These are phyloP conservation scores for Colletotrichum sp. DNA, from an alignment of 2,329 filamentous ascomycete genomes.

Conservation along the genomic window DNA sequence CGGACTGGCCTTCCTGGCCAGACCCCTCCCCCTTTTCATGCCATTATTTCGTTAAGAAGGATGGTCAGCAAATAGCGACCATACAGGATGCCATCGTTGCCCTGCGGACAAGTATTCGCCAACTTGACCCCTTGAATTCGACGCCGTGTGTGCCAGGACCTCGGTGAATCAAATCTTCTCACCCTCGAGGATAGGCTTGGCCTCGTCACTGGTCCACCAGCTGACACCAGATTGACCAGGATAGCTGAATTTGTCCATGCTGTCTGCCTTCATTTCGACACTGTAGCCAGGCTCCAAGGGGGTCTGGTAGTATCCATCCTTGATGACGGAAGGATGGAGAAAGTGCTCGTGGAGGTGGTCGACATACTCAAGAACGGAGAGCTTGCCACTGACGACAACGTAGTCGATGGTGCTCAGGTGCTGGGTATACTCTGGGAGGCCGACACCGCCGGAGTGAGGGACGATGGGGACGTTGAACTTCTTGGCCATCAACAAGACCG, in stretches of 20 bases:
- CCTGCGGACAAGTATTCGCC: slow-evolving; percentile 29
- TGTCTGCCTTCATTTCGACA: slow-evolving; percentile 90
- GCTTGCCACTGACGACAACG: slow-evolving; percentile 81
- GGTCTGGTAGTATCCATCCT: slow-evolving; percentile 87
- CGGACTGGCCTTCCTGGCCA: slow-evolving; percentile 23
- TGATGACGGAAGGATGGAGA: slow-evolving; percentile 78
- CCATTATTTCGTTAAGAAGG: slow-evolving; percentile 12
- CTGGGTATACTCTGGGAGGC: slow-evolving; percentile 92
- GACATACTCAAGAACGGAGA: slow-evolving; percentile 86
- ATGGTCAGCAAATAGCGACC: slow-evolving; percentile 17
- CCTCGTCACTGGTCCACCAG: slow-evolving; percentile 86
- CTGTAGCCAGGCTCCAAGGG: slow-evolving; percentile 85
- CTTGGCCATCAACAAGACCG: slow-evolving; percentile 85
- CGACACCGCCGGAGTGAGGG: slow-evolving; percentile 88
- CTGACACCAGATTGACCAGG: slow-evolving; percentile 79
- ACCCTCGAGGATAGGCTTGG: slow-evolving; percentile 74
- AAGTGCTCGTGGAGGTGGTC: slow-evolving; percentile 96
- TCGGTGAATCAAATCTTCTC: slow-evolving; percentile 51
- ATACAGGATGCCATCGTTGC: slow-evolving; percentile 38
- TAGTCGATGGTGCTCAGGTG: slow-evolving; percentile 94
- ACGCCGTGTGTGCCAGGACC: not conserved
- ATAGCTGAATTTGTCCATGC: slow-evolving; percentile 80
- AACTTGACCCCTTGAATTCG: slow-evolving; percentile 14
- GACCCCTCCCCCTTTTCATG: slow-evolving; percentile 22
- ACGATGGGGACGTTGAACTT: slow-evolving; percentile 83